Evolutionary conservation across 2,329 filamentous ascomycete genomes (phyloP).

Genomic region (Hypocrella siamensis): DNA sequence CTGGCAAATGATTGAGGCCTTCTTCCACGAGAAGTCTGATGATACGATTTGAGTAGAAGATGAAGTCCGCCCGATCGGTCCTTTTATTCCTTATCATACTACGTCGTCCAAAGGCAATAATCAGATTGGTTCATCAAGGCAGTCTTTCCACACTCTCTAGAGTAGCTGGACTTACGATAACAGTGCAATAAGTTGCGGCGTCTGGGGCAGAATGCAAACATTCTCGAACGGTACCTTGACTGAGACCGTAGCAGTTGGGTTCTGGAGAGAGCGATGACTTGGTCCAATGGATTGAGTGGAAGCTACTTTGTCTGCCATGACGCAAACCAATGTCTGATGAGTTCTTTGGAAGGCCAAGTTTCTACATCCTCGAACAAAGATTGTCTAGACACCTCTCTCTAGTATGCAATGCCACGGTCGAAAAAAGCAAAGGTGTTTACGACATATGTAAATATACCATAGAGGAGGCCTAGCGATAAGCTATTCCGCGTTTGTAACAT

Average conservation of each 20-base stretch:
- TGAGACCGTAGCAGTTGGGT: constrained; percentile 79
- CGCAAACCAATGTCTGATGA: too few species aligned
- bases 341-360: too few species aligned
- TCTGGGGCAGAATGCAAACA: constrained; percentile 81
- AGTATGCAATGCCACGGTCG: too few species aligned
- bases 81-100: constrained; percentile 92
- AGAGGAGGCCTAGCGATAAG: too few species aligned
- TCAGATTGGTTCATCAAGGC: not conserved
- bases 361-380: too few species aligned
- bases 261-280: constrained; percentile 61
- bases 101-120: constrained; percentile 3
- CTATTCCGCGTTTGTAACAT: too few species aligned
- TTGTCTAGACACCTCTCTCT: too few species aligned
- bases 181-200: constrained; percentile 90
- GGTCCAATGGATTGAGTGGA: constrained; percentile 58
- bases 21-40: constrained; percentile 94
- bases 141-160: not conserved
- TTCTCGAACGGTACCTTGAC: constrained; percentile 68
- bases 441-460: too few species aligned
- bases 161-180: constrained; percentile 59
- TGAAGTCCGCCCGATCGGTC: constrained; percentile 88
- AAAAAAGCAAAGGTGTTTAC: too few species aligned
- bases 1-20: constrained; percentile 88
- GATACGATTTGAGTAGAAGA: constrained; percentile 98
- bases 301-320: constrained; percentile 6